These are phyloP conservation scores for Pleurozium schreberi DNA, from an alignment of 225 moss, liverwort and hornwort genomes.

Conservation along the genomic window DNA sequence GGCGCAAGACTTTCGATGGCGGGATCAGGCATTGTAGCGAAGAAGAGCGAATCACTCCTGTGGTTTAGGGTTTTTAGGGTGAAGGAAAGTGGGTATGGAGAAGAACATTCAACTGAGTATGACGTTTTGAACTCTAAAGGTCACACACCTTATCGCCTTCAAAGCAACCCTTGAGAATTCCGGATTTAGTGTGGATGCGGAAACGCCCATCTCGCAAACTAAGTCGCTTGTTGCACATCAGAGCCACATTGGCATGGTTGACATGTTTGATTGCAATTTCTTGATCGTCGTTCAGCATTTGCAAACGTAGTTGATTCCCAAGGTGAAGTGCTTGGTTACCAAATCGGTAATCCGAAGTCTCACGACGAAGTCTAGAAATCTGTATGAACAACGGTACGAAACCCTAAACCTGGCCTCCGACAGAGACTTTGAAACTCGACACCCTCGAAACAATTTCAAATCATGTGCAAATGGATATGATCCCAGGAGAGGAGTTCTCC, in stretches of 20 bases:
- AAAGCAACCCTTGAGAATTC: neutral
- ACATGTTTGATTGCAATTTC: neutral
- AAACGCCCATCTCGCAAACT: neutral
- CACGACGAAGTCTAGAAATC: neutral
- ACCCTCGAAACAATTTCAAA: neutral
- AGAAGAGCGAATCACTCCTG: neutral
- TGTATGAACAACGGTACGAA: neutral
- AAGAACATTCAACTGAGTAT: neutral
- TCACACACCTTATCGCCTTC: neutral
- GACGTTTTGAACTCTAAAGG: neutral
- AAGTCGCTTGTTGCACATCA: neutral
- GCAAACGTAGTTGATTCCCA: neutral
- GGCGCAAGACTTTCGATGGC: slow-evolving; percentile 18
- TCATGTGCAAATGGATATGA: no score
- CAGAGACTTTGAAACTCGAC: neutral
- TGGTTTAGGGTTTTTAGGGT: neutral
- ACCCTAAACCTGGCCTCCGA: neutral
- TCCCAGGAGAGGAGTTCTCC: neutral
- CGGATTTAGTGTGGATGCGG: neutral
- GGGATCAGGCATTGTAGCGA: slow-evolving; percentile 5
- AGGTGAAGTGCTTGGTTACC: neutral
- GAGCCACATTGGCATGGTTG: neutral
- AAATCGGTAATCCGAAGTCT: neutral
- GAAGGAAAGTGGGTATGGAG: neutral
- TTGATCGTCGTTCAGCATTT: neutral